These are phyloP conservation scores for Salix arbutifolia DNA, from an alignment of 345 rosid genomes.

Conservation along the genomic window DNA sequence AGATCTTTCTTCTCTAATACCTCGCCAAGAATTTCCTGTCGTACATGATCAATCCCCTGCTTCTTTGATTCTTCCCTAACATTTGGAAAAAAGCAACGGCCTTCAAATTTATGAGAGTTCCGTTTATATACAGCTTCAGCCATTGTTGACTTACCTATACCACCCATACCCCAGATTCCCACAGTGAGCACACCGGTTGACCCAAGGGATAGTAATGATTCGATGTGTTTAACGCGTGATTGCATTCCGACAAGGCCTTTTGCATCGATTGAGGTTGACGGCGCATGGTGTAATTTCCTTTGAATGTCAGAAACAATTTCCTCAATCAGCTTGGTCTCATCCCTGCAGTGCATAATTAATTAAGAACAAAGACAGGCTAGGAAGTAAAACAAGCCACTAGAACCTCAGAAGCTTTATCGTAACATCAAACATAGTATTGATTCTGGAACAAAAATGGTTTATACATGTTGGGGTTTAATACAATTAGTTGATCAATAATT, in stretches of 20 bases:
- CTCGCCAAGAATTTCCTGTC: neutral
- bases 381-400: too few relatives aligned
- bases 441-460: too few relatives aligned
- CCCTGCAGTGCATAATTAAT: neutral
- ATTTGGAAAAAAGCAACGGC: neutral
- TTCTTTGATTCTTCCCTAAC: neutral
- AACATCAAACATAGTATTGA: too few relatives aligned
- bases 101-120: neutral
- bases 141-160: slow-evolving; percentile 3
- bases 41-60: neutral
- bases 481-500: too few relatives aligned
- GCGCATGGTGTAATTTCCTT: neutral
- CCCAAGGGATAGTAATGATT: neutral
- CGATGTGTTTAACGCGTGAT: neutral
- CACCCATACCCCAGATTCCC: slow-evolving; percentile 9
- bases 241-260: neutral
- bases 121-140: neutral
- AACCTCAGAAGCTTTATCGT: too few relatives aligned
- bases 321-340: neutral
- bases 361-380: too few relatives aligned
- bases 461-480: too few relatives aligned
- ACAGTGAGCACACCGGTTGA: neutral
- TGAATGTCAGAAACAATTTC: neutral
- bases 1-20: neutral
- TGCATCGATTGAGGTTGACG: neutral